Conservation (phyloP, 225 moss, liverwort and hornwort genomes). For the Climacium dendroides region DNA sequence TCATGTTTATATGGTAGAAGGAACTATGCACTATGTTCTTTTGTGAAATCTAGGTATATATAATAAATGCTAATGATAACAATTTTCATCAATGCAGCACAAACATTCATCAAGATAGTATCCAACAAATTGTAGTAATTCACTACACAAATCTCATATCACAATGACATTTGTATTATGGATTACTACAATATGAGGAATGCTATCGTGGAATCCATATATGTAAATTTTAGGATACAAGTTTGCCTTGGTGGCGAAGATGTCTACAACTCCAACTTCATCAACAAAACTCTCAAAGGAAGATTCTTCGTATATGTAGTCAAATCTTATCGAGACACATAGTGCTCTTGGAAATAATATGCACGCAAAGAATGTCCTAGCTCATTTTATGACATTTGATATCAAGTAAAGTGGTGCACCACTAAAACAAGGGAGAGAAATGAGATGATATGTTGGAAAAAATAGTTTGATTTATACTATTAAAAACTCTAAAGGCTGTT, state of each 20-base stretch:
- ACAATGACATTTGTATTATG: neutral
- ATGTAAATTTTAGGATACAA: neutral
- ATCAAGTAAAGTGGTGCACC: neutral
- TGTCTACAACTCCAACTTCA: neutral
- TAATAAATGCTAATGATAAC: neutral
- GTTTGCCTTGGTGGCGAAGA: neutral
- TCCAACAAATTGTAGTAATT: neutral
- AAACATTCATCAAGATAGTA: neutral
- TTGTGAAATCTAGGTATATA: accelerated
- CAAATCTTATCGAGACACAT: no score
- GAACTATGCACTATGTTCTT: neutral
- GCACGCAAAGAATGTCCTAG: neutral
- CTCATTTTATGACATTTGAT: no score
- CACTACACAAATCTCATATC: neutral
- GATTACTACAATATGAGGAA: accelerated
- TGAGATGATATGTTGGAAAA: neutral
- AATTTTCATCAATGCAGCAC: neutral
- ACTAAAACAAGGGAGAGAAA: neutral
- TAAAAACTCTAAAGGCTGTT: neutral
- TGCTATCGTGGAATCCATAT: neutral
- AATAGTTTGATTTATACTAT: neutral
- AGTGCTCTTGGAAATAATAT: no score
- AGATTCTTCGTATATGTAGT: neutral
- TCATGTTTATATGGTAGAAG: neutral
- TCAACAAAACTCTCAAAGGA: no score